Evolutionary conservation across 148 eudicot species (phyloP), one percentile per base, ranked within the genome.

Genomic region (Gaultheria prostrata): DNA sequence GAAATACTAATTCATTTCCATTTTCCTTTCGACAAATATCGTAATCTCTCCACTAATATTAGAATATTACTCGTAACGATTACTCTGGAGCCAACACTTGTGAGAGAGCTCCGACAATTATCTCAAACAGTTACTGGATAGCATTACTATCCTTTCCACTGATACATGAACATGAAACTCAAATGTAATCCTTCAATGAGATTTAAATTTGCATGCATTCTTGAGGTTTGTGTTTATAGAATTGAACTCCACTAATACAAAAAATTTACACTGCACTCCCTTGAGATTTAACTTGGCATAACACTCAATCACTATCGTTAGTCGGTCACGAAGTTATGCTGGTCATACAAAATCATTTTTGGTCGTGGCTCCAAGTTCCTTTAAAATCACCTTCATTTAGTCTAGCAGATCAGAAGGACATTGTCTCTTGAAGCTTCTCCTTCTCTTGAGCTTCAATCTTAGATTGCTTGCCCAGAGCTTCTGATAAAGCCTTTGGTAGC

Each of bases 401-500:
- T 85, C 83, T 86, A 13, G 83, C 88, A 65, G 83, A 39, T 78
- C 63, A 72, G 12, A 85, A 76, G 56, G 79, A 53, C 32, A 54
- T 49, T 65, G 50, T 81, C 30, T 91, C 90, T 74, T 91, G 89
- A 65, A 86, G 85, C 87, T 69, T 86, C 35, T 88, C 83, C 71
- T 80, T 89, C 79, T 76, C 82, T 88, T 84, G 90, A 77, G 92
- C 94, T 88, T 94, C 97, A 46, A 86, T 83, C 88, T 91, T 94
- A 56, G 80, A 84, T 85, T 93, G 93, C 54, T 77, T 90, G 57
- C 92, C 95, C 73, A 97, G 78, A 75, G 97, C 97, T 8, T 94
- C 99, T 26, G 99, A 97, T 85, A 97, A 90, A 77, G 99, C 94
- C 84, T 97, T 93, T 24, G 97, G 99, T 79, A 97, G 84, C 92